phyloP scores from a whole-genome alignment of 805 yeast genomes.

The Barnettozyma californica region DNA sequence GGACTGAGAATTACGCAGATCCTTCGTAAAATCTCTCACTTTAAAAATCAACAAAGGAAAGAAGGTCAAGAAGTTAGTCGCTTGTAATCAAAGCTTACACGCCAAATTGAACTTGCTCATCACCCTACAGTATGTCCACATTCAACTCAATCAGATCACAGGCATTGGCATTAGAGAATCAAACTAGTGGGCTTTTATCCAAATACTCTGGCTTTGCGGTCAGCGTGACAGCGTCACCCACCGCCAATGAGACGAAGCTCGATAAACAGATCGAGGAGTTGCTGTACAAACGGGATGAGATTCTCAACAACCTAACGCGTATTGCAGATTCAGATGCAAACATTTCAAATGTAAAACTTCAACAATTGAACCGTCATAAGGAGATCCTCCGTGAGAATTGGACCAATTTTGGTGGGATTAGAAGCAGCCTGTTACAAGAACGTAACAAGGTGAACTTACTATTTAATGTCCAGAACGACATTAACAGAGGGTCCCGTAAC shows the following conservation, averaged over 20 bases:
- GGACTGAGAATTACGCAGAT: conserved; percentile 13
- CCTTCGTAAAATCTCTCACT: neutral
- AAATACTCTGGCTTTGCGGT: conserved; percentile 51
- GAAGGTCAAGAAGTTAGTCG: neutral
- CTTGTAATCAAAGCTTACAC: neutral
- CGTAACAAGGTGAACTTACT: conserved; percentile 71
- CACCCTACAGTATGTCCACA: conserved; percentile 31
- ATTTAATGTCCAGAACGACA: conserved; percentile 72
- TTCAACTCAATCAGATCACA: conserved; percentile 67
- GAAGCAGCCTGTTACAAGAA: conserved; percentile 58
- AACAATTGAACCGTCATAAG: conserved; percentile 77
- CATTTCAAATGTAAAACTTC: conserved; percentile 67
- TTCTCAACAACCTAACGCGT: conserved; percentile 45
- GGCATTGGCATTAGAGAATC: conserved; percentile 64
- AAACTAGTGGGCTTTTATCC: conserved; percentile 49
- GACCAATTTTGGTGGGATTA: conserved; percentile 54
- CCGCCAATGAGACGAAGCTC: conserved; percentile 41
- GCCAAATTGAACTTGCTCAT: neutral
- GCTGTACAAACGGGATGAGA: conserved; percentile 49
- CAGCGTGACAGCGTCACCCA: conserved; percentile 42
- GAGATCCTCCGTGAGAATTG: conserved; percentile 71
- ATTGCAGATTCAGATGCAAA: conserved; percentile 51
- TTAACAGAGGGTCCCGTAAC: conserved; percentile 54
- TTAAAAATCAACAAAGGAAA: neutral
- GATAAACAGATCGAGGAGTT: conserved; percentile 45